Conservation (phyloP, 768 basidiomycete species). For the Amanita exitialis region DNA sequence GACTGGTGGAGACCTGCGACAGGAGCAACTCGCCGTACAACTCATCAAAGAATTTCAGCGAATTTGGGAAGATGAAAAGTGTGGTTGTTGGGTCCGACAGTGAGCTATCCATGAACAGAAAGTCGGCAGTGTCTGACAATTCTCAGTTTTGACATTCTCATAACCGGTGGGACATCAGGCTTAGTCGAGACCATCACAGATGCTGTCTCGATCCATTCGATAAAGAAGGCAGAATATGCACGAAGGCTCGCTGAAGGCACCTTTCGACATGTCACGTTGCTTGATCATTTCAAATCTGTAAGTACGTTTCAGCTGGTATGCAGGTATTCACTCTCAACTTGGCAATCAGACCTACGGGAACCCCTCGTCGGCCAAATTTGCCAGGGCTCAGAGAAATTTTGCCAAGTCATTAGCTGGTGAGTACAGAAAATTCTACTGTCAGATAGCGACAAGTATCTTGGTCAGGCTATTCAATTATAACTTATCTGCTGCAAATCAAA, state of each 20-base stretch:
- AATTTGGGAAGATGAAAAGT: slow-evolving; percentile 94
- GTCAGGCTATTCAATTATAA: slow-evolving; percentile 85
- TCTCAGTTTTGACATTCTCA: slow-evolving; percentile 86
- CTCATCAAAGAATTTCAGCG: slow-evolving; percentile 86
- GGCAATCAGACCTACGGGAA: slow-evolving; percentile 74
- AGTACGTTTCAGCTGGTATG: slow-evolving; percentile 15
- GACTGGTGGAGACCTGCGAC: slow-evolving; percentile 91
- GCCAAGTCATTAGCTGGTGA: slow-evolving; percentile 82
- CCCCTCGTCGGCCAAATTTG: slow-evolving; percentile 77
- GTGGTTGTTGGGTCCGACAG: slow-evolving; percentile 92
- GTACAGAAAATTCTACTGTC: not conserved
- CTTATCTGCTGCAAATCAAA: slow-evolving; percentile 96
- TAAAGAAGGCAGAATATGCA: slow-evolving; percentile 98
- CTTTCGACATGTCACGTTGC: slow-evolving; percentile 77
- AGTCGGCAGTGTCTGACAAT: not conserved
- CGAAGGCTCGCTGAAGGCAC: slow-evolving; percentile 72
- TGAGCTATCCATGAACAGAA: slow-evolving; percentile 20
- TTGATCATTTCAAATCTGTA: slow-evolving; percentile 88
- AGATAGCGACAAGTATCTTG: not conserved
- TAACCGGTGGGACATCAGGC: slow-evolving; percentile 88
- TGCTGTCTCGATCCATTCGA: slow-evolving; percentile 96
- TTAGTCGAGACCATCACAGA: slow-evolving; percentile 98
- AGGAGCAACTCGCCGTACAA: slow-evolving; percentile 96
- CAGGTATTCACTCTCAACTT: not conserved
- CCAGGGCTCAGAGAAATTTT: slow-evolving; percentile 88